Evolutionary conservation across 202 grass and related monocot species (phyloP).

Genomic region (Musa balbisiana): DNA sequence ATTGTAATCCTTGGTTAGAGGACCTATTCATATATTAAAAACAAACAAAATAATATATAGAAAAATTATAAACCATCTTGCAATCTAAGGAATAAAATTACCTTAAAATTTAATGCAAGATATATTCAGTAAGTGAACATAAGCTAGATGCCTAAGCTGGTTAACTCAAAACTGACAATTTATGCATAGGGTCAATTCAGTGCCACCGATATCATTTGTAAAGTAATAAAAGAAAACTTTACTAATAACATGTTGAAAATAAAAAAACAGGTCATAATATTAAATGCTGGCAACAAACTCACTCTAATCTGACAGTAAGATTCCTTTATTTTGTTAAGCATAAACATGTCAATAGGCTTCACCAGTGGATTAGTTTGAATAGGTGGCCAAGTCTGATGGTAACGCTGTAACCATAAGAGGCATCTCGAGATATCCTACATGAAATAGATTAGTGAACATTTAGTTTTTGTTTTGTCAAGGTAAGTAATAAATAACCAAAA

Average conservation of each 20-base stretch:
- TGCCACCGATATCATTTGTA: not conserved
- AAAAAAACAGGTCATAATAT: not conserved
- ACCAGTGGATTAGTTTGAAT: constrained; percentile 68
- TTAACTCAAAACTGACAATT: not conserved
- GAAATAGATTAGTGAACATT: not conserved
- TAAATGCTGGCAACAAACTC: constrained; percentile 29
- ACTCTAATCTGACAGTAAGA: constrained; percentile 85
- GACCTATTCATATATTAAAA: too few relatives aligned
- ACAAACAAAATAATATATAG: too few relatives aligned
- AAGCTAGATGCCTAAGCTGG: too few relatives aligned
- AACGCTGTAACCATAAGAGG: constrained; percentile 78
- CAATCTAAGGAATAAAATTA: too few relatives aligned
- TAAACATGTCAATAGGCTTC: constrained; percentile 83
- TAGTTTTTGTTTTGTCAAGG: not conserved
- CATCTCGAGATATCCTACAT: constrained; percentile 93
- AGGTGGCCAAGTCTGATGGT: constrained; percentile 69
- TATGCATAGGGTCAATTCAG: not conserved
- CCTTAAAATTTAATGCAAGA: not conserved
- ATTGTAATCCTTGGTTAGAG: too few relatives aligned
- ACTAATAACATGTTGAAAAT: not conserved
- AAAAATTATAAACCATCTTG: too few relatives aligned
- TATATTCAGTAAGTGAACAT: too few relatives aligned
- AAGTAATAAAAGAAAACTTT: not conserved
- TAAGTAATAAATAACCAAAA: not conserved
- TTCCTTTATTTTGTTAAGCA: constrained; percentile 94